Percentiles rank a stretch among this genome's conserved stretches.
These are phyloP conservation scores for Leptomonas pyrrhocoris DNA, from an alignment of 208 protist genomes.

Conservation along the genomic window DNA sequence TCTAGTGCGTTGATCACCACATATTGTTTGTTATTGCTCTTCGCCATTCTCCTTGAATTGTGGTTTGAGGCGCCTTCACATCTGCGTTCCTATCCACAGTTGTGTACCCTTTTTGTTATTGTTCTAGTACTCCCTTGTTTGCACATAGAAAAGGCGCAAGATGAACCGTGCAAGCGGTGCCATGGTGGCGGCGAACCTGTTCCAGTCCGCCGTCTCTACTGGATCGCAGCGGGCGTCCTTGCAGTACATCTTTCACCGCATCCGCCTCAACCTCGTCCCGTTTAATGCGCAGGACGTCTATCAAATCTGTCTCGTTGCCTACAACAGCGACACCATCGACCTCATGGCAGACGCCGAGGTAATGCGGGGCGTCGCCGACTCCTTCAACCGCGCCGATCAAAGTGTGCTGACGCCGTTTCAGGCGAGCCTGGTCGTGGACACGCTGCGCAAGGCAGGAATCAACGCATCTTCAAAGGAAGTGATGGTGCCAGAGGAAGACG, in stretches of 20 bases:
- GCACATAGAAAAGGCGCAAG: background rate
- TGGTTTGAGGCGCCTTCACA: too few relatives aligned
- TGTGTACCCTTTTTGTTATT: too few relatives aligned
- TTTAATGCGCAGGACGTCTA: constrained; percentile 90
- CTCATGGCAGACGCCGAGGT: constrained; percentile 78
- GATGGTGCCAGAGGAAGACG: constrained; percentile 72
- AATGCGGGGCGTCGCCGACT: constrained; percentile 82
- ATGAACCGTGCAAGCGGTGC: constrained; percentile 20
- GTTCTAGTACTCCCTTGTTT: too few relatives aligned
- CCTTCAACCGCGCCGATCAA: constrained; percentile 74
- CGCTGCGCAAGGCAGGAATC: constrained; percentile 74
- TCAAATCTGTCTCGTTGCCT: constrained; percentile 69
- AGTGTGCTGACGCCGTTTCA: constrained; percentile 86
- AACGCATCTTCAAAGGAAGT: constrained; percentile 60
- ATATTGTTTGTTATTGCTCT: too few relatives aligned
- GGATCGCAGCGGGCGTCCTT: constrained; percentile 30
- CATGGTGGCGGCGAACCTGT: constrained; percentile 19
- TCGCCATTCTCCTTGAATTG: too few relatives aligned
- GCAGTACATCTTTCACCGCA: constrained; percentile 59
- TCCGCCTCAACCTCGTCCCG: constrained; percentile 65
- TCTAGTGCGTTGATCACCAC: too few relatives aligned
- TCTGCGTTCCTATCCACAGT: too few relatives aligned
- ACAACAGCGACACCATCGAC: constrained; percentile 68
- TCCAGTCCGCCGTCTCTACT: constrained; percentile 19
- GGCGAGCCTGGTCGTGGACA: constrained; percentile 71